A percentile compares a stretch with the other conserved stretches of the same genome.
Evolutionary conservation across 2,329 filamentous ascomycete genomes (phyloP).

Genomic region (Penicillium sp.): DNA sequence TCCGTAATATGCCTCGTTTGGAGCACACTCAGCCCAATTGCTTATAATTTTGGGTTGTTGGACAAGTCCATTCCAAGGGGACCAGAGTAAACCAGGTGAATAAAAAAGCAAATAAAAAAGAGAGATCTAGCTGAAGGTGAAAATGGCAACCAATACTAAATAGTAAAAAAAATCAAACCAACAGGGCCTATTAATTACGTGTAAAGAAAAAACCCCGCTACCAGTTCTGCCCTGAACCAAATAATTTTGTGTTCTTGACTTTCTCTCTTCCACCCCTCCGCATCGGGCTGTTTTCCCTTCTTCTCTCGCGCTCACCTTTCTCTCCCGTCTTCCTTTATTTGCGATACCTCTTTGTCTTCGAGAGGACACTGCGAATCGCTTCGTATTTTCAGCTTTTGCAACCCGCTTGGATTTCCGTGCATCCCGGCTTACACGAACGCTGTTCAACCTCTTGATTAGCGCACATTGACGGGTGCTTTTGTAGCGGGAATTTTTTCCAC

Average conservation of each 20-base stretch:
- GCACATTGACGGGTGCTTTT: conserved; percentile 18
- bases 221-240: conserved; percentile 27
- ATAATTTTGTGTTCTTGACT: conserved; percentile 31
- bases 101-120: not conserved
- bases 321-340: conserved; percentile 8
- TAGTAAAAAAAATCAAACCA: no score
- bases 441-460: not conserved
- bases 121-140: not conserved
- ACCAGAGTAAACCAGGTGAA: no score
- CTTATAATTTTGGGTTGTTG: not conserved
- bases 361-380: conserved; percentile 31
- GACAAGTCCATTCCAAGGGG: not conserved
- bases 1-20: not conserved
- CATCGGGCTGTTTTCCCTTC: conserved; percentile 22
- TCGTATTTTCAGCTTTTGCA: conserved; percentile 8
- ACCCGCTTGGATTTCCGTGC: conserved; percentile 4
- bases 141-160: not conserved
- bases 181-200: conserved; percentile 8
- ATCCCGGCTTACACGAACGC: conserved; percentile 7
- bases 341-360: conserved; percentile 5
- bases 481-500: conserved; percentile 5
- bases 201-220: conserved; percentile 26
- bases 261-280: conserved; percentile 24
- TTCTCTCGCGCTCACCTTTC: conserved; percentile 11
- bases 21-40: not conserved